Evolutionary conservation across 2,329 filamentous ascomycete species (phyloP).

Genomic region (Alternaria atra): DNA sequence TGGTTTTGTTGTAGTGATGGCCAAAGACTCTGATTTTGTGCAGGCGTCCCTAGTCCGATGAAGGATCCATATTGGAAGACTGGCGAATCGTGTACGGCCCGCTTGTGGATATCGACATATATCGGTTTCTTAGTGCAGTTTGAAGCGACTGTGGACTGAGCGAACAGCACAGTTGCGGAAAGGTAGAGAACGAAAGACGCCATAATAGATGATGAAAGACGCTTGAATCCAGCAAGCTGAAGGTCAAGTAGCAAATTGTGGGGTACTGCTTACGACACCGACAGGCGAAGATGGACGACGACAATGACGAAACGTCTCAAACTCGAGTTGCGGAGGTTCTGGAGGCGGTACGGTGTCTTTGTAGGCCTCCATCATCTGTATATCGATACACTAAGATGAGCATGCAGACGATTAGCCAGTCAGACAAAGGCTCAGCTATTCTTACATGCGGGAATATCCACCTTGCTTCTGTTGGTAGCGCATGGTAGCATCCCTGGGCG

Average conservation of each 20-base stretch:
- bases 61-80: constrained; percentile 57
- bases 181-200: constrained; percentile 36
- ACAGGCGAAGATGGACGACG: constrained; percentile 25
- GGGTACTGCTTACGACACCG: constrained; percentile 8
- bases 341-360: constrained; percentile 43
- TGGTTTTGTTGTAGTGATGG: constrained; percentile 55
- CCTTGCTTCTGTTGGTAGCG: constrained; percentile 28
- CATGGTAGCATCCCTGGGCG: constrained; percentile 30
- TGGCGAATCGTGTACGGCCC: constrained; percentile 52
- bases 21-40: constrained; percentile 57
- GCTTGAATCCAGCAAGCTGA: constrained; percentile 44
- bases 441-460: constrained; percentile 32
- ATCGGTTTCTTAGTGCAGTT: constrained; percentile 53
- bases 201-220: constrained; percentile 37
- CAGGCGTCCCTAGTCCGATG: constrained; percentile 54
- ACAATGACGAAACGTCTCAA: constrained; percentile 35
- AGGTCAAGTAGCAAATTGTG: constrained; percentile 19
- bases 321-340: constrained; percentile 24
- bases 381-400: constrained; percentile 37
- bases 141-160: constrained; percentile 49
- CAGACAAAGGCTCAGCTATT: constrained; percentile 37
- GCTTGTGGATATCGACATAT: constrained; percentile 57
- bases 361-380: constrained; percentile 39
- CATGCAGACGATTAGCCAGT: constrained; percentile 35
- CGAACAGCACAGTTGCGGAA: constrained; percentile 46